Evolutionary conservation across 1,284 basidiomycete species (phyloP).

Genomic region (Microbotryum violaceum): DNA sequence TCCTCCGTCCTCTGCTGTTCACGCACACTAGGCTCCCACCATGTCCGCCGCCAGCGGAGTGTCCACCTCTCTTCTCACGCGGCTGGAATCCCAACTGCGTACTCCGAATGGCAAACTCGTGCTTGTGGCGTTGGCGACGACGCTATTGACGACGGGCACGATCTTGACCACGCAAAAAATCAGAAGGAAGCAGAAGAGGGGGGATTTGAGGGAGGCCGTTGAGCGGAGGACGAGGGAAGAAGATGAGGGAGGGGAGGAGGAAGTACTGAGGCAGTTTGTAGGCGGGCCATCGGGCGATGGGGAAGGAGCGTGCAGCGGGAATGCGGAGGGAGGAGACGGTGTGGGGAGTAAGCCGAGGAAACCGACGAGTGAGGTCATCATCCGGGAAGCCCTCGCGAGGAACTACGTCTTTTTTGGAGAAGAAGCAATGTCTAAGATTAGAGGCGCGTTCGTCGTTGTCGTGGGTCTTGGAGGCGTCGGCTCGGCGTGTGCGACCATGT

Average conservation of each 20-base stretch:
- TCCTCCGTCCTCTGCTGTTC: no score
- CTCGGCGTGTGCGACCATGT: constrained; percentile 82
- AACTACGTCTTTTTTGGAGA: constrained; percentile 95
- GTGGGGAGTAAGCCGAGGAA: constrained; percentile 3
- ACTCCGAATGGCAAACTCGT: constrained; percentile 14
- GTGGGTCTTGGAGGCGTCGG: constrained; percentile 88
- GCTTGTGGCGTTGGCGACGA: constrained; percentile 20
- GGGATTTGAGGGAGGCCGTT: background rate
- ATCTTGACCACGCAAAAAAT: constrained; percentile 18
- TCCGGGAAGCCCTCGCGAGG: constrained; percentile 64
- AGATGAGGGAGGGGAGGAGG: constrained; percentile 4
- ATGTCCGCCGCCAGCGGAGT: no score
- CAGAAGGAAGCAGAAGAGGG: background rate
- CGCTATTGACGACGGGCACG: constrained; percentile 15
- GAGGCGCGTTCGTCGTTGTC: constrained; percentile 70
- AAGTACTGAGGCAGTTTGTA: constrained; percentile 25
- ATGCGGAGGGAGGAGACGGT: background rate
- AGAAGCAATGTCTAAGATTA: constrained; percentile 72
- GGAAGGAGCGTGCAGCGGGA: background rate
- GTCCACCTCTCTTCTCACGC: constrained; percentile 4
- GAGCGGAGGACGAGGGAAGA: background rate
- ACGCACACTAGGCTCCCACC: no score
- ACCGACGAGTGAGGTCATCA: constrained; percentile 37
- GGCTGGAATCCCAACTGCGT: constrained; percentile 11
- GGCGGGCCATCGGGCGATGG: constrained; percentile 3